These are phyloP conservation scores for Dendrocalamus sinicus DNA, from an alignment of 176 grass and related monocot species.

Conservation along the genomic window DNA sequence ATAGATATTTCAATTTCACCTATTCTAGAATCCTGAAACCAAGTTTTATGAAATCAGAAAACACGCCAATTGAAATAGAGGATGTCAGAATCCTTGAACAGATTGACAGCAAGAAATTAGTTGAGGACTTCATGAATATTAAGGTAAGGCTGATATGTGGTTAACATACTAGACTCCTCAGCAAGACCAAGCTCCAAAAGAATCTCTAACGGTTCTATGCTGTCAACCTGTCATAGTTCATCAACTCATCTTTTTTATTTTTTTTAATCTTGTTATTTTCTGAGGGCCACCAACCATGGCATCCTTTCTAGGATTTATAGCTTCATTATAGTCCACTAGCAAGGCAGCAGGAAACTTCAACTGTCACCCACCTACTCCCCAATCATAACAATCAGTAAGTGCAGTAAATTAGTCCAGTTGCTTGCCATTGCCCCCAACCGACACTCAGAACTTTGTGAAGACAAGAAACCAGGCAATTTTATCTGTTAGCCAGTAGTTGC, in stretches of 20 bases:
- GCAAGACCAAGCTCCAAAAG: neutral
- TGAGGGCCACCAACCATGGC: slow-evolving; percentile 21
- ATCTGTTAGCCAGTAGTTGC: neutral
- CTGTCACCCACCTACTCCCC: slow-evolving; percentile 20
- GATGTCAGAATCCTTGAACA: neutral
- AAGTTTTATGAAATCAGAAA: neutral
- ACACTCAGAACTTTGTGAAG: slow-evolving; percentile 1
- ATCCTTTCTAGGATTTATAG: slow-evolving; percentile 22
- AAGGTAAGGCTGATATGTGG: neutral
- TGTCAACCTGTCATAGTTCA: neutral
- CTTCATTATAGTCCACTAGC: neutral
- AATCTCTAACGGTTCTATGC: neutral
- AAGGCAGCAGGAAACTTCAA: slow-evolving; percentile 7
- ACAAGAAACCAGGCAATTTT: neutral
- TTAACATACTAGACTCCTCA: neutral
- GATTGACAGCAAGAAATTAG: neutral
- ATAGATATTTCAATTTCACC: neutral
- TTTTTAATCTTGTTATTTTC: neutral
- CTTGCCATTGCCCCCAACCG: neutral
- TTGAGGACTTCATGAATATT: neutral
- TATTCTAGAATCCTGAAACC: neutral
- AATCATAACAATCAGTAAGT: slow-evolving; percentile 21
- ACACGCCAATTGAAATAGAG: neutral
- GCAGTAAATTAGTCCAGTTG: neutral
- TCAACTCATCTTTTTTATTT: neutral